These are phyloP conservation scores for Tylopilus sp. DNA, from an alignment of 1,284 basidiomycete genomes.

Conservation along the genomic window DNA sequence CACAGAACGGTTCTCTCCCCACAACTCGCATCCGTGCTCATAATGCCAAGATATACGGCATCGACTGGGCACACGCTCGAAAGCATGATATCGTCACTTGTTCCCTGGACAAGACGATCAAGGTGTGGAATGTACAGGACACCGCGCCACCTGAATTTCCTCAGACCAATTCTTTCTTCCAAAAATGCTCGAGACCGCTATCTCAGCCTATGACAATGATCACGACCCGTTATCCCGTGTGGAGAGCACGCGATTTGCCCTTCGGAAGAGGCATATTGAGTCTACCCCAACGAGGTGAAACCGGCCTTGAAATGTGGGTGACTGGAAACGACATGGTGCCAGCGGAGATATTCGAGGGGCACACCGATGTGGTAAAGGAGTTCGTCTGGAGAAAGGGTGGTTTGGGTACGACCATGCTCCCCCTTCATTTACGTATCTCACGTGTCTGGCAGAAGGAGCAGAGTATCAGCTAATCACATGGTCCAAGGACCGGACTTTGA, in stretches of 20 bases:
- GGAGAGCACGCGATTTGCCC: slow-evolving; percentile 93
- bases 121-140: slow-evolving; percentile 77
- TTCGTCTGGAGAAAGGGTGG: slow-evolving; percentile 93
- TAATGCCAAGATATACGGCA: slow-evolving; percentile 91
- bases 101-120: slow-evolving; percentile 93
- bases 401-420: slow-evolving; percentile 51
- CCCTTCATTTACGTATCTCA: background rate
- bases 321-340: slow-evolving; percentile 61
- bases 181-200: slow-evolving; percentile 19
- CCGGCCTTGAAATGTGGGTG: slow-evolving; percentile 88
- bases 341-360: slow-evolving; percentile 88
- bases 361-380: slow-evolving; percentile 96
- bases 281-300: slow-evolving; percentile 91
- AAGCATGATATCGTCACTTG: slow-evolving; percentile 90
- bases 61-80: slow-evolving; percentile 89
- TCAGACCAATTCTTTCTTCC: slow-evolving; percentile 19
- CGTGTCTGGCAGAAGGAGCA: slow-evolving; percentile 60
- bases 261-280: slow-evolving; percentile 94
- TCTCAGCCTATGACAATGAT: slow-evolving; percentile 69
- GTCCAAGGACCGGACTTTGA: slow-evolving; percentile 94
- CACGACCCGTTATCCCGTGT: slow-evolving; percentile 89
- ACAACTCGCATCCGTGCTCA: slow-evolving; percentile 84
- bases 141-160: slow-evolving; percentile 28
- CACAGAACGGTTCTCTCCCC: slow-evolving; percentile 90
- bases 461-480: slow-evolving; percentile 97